Evolutionary conservation across 345 rosid species (phyloP), one percentile per base, ranked within the genome.

Genomic region (thale cress (Arabidopsis thaliana)): DNA sequence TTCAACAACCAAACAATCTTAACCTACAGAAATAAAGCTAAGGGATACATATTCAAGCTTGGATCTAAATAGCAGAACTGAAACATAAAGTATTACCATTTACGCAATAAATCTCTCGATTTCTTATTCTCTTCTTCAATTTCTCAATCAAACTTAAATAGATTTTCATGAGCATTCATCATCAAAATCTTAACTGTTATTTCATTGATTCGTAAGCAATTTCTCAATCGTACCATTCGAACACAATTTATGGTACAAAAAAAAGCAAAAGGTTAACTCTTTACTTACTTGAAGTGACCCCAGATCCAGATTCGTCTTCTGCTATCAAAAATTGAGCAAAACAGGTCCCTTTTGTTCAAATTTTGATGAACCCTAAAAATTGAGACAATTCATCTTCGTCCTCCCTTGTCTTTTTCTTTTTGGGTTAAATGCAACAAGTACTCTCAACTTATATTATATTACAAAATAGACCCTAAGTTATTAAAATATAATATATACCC

Each of bases 351-450:
- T 66, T 40, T 45, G 3, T 46, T 58, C 44, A 10, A 23, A 6
- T 12, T 55, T 38, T 22, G 36, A 56, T 37, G 59, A 77, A 77
- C 80, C 80, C 76, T 77, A 77, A 64, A 77, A 64, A 37, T 64
- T 23, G 37, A 30, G 8, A 34, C 1, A 14, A 22, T 3, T 41
- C n/a, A 25, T 59, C 56, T 46, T 37, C 64, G 14, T 16, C 28
- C 28, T 34, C 73, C 3, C 24, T 36, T 0, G 7, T 8, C 34
- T 6, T 45, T 25, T 22, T 11, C 22, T n/a, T 69, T 46, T 14
- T 6, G 37, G 1, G 16, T 6, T 42, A 42, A 69, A 69, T 76
- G 44, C 71, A 30, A 25, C 58, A 42, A 13, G 3, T 5, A 33
- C 59, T 4, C 38, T 70, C 37, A 55, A 56, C 25, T 28, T 70